These are phyloP conservation scores for Sextonia rubra DNA, from an alignment of 164 flowering plant species.

Conservation along the genomic window DNA sequence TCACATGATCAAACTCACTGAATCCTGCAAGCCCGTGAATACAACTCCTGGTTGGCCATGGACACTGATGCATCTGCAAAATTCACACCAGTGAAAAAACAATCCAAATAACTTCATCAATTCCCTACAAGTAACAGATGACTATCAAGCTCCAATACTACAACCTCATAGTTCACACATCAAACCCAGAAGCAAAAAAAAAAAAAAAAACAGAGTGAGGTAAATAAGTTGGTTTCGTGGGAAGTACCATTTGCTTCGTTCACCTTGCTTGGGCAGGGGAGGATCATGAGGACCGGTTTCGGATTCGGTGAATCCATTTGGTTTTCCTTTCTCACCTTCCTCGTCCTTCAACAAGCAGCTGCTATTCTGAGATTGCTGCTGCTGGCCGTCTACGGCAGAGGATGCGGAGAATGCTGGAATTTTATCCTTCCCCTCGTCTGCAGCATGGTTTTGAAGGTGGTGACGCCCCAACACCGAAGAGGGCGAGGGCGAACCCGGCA, in stretches of 20 bases:
- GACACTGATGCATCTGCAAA: conserved; percentile 15
- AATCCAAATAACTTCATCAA: background rate
- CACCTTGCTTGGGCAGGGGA: conserved; percentile 14
- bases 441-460: conserved; percentile 7
- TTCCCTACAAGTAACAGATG: background rate
- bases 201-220: background rate
- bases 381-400: conserved; percentile 5
- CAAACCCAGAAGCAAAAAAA: background rate
- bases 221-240: background rate
- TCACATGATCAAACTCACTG: conserved; percentile 15
- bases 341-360: background rate
- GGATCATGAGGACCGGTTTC: conserved; percentile 1
- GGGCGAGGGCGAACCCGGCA: conserved; percentile 5
- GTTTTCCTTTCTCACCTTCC: conserved; percentile 6
- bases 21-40: conserved; percentile 10
- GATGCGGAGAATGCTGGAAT: conserved; percentile 6
- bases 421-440: conserved; percentile 11
- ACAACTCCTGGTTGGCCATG: conserved; percentile 13
- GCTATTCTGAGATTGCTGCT: conserved; percentile 5
- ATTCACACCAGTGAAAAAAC: background rate
- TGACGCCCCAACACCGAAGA: conserved; percentile 3
- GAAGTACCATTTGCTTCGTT: background rate
- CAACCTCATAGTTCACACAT: background rate
- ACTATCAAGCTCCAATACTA: background rate
- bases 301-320: conserved; percentile 2